These are phyloP conservation scores for Thuja plicata DNA, from an alignment of 83 land plant species.

Conservation along the genomic window DNA sequence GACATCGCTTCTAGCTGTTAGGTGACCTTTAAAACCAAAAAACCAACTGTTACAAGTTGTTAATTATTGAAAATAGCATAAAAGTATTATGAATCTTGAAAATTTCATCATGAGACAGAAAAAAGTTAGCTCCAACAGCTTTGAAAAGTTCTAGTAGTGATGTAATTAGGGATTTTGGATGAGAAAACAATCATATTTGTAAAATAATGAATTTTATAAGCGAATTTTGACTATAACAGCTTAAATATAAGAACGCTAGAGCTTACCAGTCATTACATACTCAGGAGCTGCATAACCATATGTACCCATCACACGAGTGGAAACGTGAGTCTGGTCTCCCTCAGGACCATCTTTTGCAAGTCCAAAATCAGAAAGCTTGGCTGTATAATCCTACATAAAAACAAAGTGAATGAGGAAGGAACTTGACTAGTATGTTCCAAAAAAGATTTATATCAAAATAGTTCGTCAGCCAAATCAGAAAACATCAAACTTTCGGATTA, in stretches of 20 bases:
- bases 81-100: background rate
- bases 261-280: constrained; percentile 40
- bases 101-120: background rate
- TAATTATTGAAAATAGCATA: background rate
- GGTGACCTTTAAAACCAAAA: constrained; percentile 45
- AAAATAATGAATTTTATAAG: background rate
- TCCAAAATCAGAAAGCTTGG: constrained; percentile 43
- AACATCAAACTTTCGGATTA: background rate
- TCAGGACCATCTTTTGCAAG: constrained; percentile 38
- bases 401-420: background rate
- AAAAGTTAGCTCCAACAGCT: background rate
- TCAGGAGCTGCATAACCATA: constrained; percentile 48
- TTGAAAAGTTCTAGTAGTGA: background rate
- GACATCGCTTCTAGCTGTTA: constrained; percentile 63
- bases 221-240: background rate
- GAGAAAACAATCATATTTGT: background rate
- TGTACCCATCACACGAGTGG: constrained; percentile 39
- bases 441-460: background rate
- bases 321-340: constrained; percentile 42
- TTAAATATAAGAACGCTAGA: background rate
- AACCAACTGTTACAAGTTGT: background rate
- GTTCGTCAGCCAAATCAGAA: background rate
- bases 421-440: background rate
- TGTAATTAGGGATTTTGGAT: background rate
- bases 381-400: constrained; percentile 31